These are phyloP conservation scores for Trypanosoma cruzi DNA, from an alignment of 208 protist species.

Conservation along the genomic window DNA sequence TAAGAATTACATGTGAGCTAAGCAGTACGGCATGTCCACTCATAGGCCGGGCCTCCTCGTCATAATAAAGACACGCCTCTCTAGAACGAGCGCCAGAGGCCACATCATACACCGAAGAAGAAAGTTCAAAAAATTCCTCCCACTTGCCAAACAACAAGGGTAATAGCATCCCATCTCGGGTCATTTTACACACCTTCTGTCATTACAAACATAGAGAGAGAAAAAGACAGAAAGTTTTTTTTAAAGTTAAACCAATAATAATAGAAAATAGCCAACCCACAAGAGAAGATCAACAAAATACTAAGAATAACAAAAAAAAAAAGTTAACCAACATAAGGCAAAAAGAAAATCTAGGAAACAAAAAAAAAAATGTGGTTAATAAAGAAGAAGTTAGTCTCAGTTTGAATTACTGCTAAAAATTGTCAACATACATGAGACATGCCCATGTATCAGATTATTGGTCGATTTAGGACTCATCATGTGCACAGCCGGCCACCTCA, in stretches of 20 bases:
- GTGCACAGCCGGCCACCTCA: too few species aligned
- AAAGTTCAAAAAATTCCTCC: background rate
- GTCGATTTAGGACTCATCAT: too few species aligned
- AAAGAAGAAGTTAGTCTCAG: too few species aligned
- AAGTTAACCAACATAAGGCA: too few species aligned
- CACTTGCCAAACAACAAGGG: background rate
- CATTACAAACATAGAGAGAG: background rate
- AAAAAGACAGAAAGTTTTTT: constrained; percentile 12
- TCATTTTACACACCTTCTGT: background rate
- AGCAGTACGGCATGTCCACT: constrained; percentile 6
- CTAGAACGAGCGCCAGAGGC: constrained; percentile 10
- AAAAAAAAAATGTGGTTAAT: too few species aligned
- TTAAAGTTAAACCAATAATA: background rate
- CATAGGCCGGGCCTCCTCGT: constrained; percentile 7
- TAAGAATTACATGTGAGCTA: constrained; percentile 15
- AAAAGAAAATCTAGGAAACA: too few species aligned
- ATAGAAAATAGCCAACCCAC: constrained; percentile 16
- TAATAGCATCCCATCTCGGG: background rate
- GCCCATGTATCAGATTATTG: too few species aligned
- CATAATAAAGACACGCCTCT: constrained; percentile 16
- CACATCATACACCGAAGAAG: constrained; percentile 12
- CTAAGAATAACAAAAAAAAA: too few species aligned
- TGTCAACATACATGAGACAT: constrained; percentile 1
- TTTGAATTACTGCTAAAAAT: too few species aligned
- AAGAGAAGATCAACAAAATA: too few species aligned